Percentiles rank a stretch among this genome's conserved stretches.
Evolutionary conservation across 805 yeast genomes (phyloP).

Genomic region (Kazachstania kunashirensis): DNA sequence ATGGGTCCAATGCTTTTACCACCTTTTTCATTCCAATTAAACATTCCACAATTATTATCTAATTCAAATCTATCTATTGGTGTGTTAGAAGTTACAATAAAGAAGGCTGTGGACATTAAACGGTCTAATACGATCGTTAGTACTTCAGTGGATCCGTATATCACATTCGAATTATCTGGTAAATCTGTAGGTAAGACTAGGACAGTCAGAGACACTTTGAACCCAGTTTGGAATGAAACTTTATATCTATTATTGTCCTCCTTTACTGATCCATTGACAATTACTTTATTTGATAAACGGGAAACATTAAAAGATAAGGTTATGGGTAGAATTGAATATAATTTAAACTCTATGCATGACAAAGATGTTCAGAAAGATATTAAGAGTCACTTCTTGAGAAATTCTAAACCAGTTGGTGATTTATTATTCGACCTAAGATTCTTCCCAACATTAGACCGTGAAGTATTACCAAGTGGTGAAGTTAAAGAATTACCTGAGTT

Average conservation of each 20-base stretch:
- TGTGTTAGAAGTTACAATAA: slow-evolving; percentile 60
- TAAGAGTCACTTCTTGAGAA: slow-evolving; percentile 55
- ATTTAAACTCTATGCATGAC: slow-evolving; percentile 54
- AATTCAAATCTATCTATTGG: slow-evolving; percentile 87
- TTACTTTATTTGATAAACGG: slow-evolving; percentile 68
- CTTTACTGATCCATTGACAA: slow-evolving; percentile 71
- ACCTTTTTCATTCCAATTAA: slow-evolving; percentile 89
- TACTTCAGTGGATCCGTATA: slow-evolving; percentile 84
- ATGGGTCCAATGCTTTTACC: slow-evolving; percentile 80
- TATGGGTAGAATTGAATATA: slow-evolving; percentile 69
- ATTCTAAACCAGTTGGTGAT: slow-evolving; percentile 75
- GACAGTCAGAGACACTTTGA: slow-evolving; percentile 52
- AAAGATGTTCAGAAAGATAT: slow-evolving; percentile 41
- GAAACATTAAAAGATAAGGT: slow-evolving; percentile 62
- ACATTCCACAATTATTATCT: slow-evolving; percentile 80
- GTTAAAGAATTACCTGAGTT: slow-evolving; percentile 79
- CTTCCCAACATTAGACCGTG: slow-evolving; percentile 60
- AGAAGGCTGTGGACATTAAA: slow-evolving; percentile 56
- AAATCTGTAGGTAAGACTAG: slow-evolving; percentile 57
- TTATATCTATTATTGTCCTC: slow-evolving; percentile 59
- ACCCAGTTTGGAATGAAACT: slow-evolving; percentile 81
- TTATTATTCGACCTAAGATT: slow-evolving; percentile 60
- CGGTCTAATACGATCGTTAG: slow-evolving; percentile 58
- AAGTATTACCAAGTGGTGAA: slow-evolving; percentile 66
- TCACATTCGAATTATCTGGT: slow-evolving; percentile 56